Percentiles rank a stretch among this genome's conserved stretches.
phyloP scores from a whole-genome alignment of 23 red algal genomes.

The Gracilaria vermiculophylla region DNA sequence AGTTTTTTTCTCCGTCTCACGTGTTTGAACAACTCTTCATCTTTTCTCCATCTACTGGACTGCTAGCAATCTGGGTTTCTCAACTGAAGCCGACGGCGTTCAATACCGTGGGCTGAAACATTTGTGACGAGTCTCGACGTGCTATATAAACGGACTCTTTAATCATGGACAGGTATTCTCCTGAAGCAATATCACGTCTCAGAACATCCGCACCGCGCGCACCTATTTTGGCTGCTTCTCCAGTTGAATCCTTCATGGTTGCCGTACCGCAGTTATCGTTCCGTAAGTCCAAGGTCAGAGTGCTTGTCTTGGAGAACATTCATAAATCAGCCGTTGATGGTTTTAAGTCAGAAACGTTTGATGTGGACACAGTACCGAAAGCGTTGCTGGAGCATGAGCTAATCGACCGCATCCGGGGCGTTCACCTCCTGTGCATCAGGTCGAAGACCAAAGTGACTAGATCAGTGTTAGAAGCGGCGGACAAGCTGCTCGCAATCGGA shows the following conservation, averaged over 20 bases:
- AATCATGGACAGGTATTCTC: too few relatives aligned
- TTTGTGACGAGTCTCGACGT: too few relatives aligned
- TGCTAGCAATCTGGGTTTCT: too few relatives aligned
- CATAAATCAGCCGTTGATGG: conserved; percentile 60
- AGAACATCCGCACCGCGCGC: not conserved
- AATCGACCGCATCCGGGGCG: conserved; percentile 59
- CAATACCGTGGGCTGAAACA: too few relatives aligned
- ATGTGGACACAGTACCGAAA: conserved; percentile 48
- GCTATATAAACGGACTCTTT: too few relatives aligned
- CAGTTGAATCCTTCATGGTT: conserved; percentile 16
- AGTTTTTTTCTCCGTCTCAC: too few relatives aligned
- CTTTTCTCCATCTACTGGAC: too few relatives aligned
- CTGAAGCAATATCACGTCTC: not conserved
- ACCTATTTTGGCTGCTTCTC: conserved; percentile 23
- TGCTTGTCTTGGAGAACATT: conserved; percentile 83
- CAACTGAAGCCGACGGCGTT: too few relatives aligned
- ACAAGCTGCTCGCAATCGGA: conserved; percentile 71
- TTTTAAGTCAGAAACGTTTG: conserved; percentile 76
- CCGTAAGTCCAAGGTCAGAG: conserved; percentile 68
- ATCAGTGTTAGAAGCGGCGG: conserved; percentile 63
- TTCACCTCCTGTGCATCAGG: conserved; percentile 78
- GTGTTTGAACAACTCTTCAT: too few relatives aligned
- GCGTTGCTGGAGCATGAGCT: conserved; percentile 72
- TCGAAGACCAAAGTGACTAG: conserved; percentile 76
- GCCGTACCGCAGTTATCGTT: conserved; percentile 60